Evolutionary conservation across 1,139 yeast genomes (phyloP), one percentile per base, ranked within the genome.

Genomic region (Blastobotrys apis): DNA sequence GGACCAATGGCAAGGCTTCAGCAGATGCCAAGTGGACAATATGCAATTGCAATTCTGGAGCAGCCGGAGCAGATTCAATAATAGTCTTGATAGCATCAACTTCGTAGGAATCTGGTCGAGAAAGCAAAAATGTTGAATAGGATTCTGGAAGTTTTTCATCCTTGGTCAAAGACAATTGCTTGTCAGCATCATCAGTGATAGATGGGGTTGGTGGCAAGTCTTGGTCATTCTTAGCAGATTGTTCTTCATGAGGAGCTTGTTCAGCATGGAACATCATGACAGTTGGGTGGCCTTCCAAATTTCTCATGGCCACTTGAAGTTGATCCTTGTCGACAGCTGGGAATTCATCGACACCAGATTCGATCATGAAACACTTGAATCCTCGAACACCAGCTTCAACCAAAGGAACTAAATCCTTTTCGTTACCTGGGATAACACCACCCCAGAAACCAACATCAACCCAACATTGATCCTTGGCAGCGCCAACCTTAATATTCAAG

Each of bases 401-500:
- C 54, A 90, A 72, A 0, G 95, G 95, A 20, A 75, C 69, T 53
- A 88, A 71, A 53, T 85, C 80, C 10, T 74, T 67, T 16, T 54
- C 62, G 63, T 90, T 90, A 47, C 73, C 75, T 3, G 97, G 97
- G 31, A 90, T 76, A 52, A 88, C 68, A 0, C 97, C 97, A 44
- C 97, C 97, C 97, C 97, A 90, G 63, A 90, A 88, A 0, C 88
- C 97, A 10, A 85, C 88, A 59, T 90, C 96, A 30, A 85, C 94
- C 94, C 95, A 88, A 48, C 90, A 77, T 63, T 88, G 84, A 43
- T 79, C 83, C 50, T 71, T 66, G 1, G 96, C 94, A 1, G 97
- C 96, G 15, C 73, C 69, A 48, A 86, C 71, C 62, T 90, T 90
- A 49, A 74, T 68, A 47, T 83, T 73, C 59, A 90, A 77, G 64